Evolutionary conservation across 2,329 filamentous ascomycete species (phyloP), one percentile per base, ranked within the genome.

Genomic region (Microsporum ferrugineum): DNA sequence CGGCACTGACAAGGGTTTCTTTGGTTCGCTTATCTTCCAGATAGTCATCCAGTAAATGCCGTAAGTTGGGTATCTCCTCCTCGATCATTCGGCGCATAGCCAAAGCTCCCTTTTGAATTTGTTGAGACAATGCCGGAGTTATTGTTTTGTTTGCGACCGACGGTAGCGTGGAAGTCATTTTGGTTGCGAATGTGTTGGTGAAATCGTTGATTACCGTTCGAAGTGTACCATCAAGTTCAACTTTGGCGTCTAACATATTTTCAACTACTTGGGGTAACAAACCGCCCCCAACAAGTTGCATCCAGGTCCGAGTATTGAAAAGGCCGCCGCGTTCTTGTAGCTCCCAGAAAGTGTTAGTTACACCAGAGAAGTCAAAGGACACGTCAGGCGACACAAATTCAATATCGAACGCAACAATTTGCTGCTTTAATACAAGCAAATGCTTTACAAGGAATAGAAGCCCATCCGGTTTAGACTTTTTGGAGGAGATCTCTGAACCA

Each of bases 371-470:
- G 72, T 87, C 84, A 70, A 87, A 80, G 12, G 81, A 80, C 56
- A 87, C 77, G 64, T 87, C 84, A 2, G 84, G 84, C 1, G 82
- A 81, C 23, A 86, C 82, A 67, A 82, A 87, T 70, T 87, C 91
- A 66, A 99, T 96, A 75, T 99, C 94, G 64, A 99, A 91, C 7
- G 91, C 91, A 31, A 99, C 86, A 58, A 99, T 88, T 71, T 96
- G 89, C 71, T 96, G 95, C 74, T 97, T 97, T 58, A 99, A 83
- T 57, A 96, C 87, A 57, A 99, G 86, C 1, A 99, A 82, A 71
- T 99, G 96, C 68, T 92, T 94, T 68, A 99, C 87, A 69, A 96
- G 86, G 75, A 99, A 99, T 3, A 99, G 81, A 66, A 96, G 88
- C 0, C 88, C 83, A 71, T 97, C 91, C 1, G 83, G 81, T 71